Conservation (phyloP, 108 stramenopile species). For the Pseudonitzschia multiseries region DNA sequence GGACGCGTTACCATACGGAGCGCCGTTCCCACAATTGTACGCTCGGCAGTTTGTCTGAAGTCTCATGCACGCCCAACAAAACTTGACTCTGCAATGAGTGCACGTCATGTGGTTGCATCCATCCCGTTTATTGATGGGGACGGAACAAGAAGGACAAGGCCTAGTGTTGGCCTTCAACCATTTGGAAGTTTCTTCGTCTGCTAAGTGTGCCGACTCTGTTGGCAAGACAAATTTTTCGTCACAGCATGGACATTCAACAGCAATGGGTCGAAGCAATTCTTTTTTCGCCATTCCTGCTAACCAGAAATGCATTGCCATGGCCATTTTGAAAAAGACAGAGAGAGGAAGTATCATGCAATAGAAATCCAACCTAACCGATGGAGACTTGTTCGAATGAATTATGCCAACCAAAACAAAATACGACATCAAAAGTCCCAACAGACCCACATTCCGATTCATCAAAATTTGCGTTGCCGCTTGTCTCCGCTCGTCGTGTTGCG, state of each 20-base stretch:
- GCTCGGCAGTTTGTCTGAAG: slow-evolving; percentile 40
- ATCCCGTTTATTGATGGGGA: slow-evolving; percentile 30
- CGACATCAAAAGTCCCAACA: neutral
- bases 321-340: neutral
- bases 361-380: slow-evolving; percentile 21
- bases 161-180: slow-evolving; percentile 49
- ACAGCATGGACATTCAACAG: slow-evolving; percentile 68
- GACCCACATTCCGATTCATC: slow-evolving; percentile 12
- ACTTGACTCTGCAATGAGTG: slow-evolving; percentile 46
- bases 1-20: slow-evolving; percentile 56
- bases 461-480: slow-evolving; percentile 31
- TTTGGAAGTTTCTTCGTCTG: slow-evolving; percentile 44
- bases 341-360: slow-evolving; percentile 21
- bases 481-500: slow-evolving; percentile 52
- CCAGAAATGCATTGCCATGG: neutral
- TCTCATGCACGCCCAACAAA: slow-evolving; percentile 78
- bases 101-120: slow-evolving; percentile 53
- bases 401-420: slow-evolving; percentile 31
- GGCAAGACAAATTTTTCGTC: slow-evolving; percentile 49
- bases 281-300: slow-evolving; percentile 34
- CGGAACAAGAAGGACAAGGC: slow-evolving; percentile 45
- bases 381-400: slow-evolving; percentile 19
- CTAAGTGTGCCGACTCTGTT: slow-evolving; percentile 39
- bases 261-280: slow-evolving; percentile 44
- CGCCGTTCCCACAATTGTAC: slow-evolving; percentile 55